phyloP scores from a whole-genome alignment of 306 rosid species.

The Cucurbita moschata region DNA sequence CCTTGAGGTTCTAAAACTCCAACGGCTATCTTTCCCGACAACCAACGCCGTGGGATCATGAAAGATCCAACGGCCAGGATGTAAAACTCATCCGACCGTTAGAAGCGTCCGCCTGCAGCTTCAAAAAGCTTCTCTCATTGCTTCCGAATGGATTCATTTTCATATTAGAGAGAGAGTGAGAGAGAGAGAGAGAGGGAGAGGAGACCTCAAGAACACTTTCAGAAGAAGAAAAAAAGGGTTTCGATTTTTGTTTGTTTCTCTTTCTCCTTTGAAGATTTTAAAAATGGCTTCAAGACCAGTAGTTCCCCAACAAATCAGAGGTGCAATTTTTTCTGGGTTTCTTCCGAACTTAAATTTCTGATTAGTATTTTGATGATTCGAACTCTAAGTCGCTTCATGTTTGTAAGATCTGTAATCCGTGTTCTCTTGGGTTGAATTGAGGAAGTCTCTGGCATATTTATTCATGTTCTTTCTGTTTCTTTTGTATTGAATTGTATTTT shows the following conservation, averaged over 20 bases:
- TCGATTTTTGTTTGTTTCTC: too few species aligned
- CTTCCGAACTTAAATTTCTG: too few species aligned
- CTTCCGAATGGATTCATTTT: not conserved
- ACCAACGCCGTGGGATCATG: not conserved
- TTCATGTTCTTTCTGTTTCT: not conserved
- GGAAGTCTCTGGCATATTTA: too few species aligned
- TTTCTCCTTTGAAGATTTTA: not conserved
- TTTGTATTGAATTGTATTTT: not conserved
- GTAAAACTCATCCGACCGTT: slow-evolving; percentile 45
- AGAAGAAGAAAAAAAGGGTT: not conserved
- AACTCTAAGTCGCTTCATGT: too few species aligned
- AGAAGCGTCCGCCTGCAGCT: slow-evolving; percentile 26
- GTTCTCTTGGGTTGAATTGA: not conserved
- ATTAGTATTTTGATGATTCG: not conserved
- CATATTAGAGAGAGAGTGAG: not conserved
- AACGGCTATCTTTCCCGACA: not conserved
- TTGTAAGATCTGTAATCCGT: not conserved
- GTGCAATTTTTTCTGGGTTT: not conserved
- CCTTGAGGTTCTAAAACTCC: not conserved
- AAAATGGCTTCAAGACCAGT: not conserved
- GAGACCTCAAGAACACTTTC: not conserved
- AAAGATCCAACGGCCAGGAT: slow-evolving; percentile 33
- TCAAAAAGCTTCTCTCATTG: not conserved
- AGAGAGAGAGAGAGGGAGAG: not conserved
- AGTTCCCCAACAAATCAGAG: not conserved